phyloP scores from a whole-genome alignment of 306 rosid genomes.

The Malus fusca region DNA sequence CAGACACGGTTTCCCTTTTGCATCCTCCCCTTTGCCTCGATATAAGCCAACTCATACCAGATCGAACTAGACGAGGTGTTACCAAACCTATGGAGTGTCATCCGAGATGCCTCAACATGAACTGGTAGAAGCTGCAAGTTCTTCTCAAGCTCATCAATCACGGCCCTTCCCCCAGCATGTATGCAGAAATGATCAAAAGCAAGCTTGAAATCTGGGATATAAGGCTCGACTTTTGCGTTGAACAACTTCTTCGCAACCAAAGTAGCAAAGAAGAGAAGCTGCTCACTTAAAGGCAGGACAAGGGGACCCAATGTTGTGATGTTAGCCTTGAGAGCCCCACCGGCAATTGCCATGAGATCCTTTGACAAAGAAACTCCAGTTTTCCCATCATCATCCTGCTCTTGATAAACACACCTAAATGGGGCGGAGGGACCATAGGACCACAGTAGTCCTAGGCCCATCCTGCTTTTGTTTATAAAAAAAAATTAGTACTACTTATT shows the following conservation, averaged over 20 bases:
- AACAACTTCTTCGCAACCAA: constrained; percentile 37
- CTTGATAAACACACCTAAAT: constrained; percentile 47
- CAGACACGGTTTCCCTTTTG: constrained; percentile 43
- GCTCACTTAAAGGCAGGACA: constrained; percentile 54
- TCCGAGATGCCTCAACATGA: constrained; percentile 61
- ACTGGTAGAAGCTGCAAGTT: constrained; percentile 44
- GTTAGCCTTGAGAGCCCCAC: constrained; percentile 50
- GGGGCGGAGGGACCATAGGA: no score
- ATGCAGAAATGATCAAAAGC: constrained; percentile 70
- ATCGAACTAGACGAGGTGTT: constrained; percentile 65
- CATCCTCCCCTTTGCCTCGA: constrained; percentile 48
- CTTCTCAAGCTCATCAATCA: constrained; percentile 67
- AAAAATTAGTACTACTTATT: no score
- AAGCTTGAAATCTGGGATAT: constrained; percentile 58
- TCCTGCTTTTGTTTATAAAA: no score
- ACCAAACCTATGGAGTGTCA: constrained; percentile 66
- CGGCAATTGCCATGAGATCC: constrained; percentile 61
- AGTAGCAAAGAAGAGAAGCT: constrained; percentile 40
- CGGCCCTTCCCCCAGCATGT: constrained; percentile 66
- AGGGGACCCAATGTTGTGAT: constrained; percentile 58
- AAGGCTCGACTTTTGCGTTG: constrained; percentile 31
- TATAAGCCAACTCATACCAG: constrained; percentile 69
- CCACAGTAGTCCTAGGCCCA: no score
- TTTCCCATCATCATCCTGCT: constrained; percentile 49
- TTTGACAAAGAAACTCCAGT: constrained; percentile 52